Conservation (phyloP, 768 basidiomycete species). For the Paxillus rubicundulus region DNA sequence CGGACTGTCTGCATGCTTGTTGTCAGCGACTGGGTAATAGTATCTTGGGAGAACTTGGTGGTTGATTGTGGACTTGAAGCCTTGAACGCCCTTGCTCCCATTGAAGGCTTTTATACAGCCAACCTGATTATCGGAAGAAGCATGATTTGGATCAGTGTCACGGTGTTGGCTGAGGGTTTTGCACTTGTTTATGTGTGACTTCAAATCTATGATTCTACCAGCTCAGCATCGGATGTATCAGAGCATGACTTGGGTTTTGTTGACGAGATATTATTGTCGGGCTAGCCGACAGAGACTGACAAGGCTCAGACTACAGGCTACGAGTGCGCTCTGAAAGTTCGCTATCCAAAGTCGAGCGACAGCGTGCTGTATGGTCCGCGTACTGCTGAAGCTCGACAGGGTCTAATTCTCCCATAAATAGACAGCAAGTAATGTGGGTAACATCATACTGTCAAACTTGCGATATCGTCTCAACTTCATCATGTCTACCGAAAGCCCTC, state of each 20-base stretch:
- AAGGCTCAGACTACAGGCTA: too few relatives aligned
- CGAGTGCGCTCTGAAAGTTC: too few relatives aligned
- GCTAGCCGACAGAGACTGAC: too few relatives aligned
- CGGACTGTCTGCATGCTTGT: constrained; percentile 34
- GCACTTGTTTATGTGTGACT: constrained; percentile 21
- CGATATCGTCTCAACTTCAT: constrained; percentile 1
- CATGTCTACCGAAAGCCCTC: constrained; percentile 20
- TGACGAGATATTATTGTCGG: too few relatives aligned
- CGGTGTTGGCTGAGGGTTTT: constrained; percentile 18
- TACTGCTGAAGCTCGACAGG: too few relatives aligned
- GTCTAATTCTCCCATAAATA: constrained; percentile 2
- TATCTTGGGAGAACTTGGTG: not conserved
- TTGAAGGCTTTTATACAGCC: constrained; percentile 8
- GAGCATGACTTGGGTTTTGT: too few relatives aligned
- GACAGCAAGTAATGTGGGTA: not conserved
- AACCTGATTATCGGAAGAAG: not conserved
- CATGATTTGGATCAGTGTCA: not conserved
- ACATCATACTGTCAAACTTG: too few relatives aligned
- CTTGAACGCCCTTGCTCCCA: constrained; percentile 3
- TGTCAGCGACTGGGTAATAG: not conserved
- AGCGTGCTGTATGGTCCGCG: too few relatives aligned
- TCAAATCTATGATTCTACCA: too few relatives aligned
- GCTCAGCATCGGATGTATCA: too few relatives aligned
- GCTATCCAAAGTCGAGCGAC: too few relatives aligned
- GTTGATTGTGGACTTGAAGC: not conserved